These are phyloP conservation scores for Striga hermonthica DNA, from an alignment of 305 asterid genomes.

Conservation along the genomic window DNA sequence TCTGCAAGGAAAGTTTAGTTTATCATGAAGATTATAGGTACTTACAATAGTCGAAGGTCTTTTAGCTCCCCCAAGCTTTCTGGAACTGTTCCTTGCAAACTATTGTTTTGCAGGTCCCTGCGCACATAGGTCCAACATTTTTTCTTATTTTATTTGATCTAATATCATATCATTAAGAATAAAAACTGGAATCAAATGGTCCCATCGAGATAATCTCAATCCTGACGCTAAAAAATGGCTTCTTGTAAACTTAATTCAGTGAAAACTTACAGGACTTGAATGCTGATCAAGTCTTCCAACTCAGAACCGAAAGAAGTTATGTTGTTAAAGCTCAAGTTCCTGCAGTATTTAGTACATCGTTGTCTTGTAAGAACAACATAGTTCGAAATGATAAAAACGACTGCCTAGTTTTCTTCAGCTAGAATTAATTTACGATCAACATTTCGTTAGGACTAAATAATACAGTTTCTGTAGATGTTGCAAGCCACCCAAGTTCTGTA, in stretches of 20 bases:
- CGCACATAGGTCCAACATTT: slow-evolving; percentile 21
- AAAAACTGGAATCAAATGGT: not conserved
- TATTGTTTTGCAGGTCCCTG: slow-evolving; percentile 89
- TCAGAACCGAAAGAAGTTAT: slow-evolving; percentile 83
- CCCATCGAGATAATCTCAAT: not conserved
- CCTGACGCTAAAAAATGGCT: not conserved
- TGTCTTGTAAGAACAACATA: not conserved
- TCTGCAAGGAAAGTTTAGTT: too few species aligned
- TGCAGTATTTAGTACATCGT: slow-evolving; percentile 34
- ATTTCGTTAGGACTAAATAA: slow-evolving; percentile 10
- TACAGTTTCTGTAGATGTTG: slow-evolving; percentile 83
- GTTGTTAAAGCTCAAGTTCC: slow-evolving; percentile 88
- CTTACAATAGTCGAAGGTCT: slow-evolving; percentile 80
- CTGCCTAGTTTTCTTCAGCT: not conserved
- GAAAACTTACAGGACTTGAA: slow-evolving; percentile 78
- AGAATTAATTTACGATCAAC: too few species aligned
- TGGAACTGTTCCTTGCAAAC: slow-evolving; percentile 75
- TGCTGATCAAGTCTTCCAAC: slow-evolving; percentile 74
- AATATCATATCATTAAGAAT: not conserved
- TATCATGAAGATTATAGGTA: slow-evolving; percentile 17
- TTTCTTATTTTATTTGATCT: not conserved
- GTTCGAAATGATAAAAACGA: not conserved
- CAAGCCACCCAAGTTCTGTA: slow-evolving; percentile 83
- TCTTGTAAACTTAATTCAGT: not conserved
- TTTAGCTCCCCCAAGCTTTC: slow-evolving; percentile 70